These are phyloP conservation scores for Alternaria atra DNA, from an alignment of 2,329 filamentous ascomycete species.

Conservation along the genomic window DNA sequence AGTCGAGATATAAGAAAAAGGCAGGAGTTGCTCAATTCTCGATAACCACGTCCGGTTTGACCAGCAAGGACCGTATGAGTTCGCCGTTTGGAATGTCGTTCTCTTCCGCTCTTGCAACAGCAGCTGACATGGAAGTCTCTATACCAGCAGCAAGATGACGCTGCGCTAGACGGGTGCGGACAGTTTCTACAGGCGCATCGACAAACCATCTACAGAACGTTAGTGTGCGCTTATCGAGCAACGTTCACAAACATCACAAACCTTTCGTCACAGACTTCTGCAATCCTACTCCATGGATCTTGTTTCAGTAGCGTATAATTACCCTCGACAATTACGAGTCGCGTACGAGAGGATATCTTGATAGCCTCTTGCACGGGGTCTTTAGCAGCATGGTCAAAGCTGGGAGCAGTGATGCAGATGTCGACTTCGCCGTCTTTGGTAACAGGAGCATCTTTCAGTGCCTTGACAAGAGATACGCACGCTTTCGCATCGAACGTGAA, in stretches of 20 bases:
- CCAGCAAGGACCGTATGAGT: constrained; percentile 31
- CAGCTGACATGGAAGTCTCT: constrained; percentile 30
- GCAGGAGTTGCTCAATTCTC: constrained; percentile 19
- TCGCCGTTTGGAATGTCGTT: constrained; percentile 39
- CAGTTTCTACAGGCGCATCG: constrained; percentile 27
- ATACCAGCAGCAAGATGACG: constrained; percentile 37
- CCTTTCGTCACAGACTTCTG: constrained; percentile 28
- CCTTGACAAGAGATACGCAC: constrained; percentile 28
- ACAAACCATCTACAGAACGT: constrained; percentile 34
- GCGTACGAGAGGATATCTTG: constrained; percentile 30
- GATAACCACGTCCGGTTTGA: constrained; percentile 30
- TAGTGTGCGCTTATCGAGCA: neutral
- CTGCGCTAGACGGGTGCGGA: constrained; percentile 28
- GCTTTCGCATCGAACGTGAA: constrained; percentile 38
- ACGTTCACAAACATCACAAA: constrained; percentile 7
- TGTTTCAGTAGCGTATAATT: constrained; percentile 39
- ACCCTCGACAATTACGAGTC: constrained; percentile 36
- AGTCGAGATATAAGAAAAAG: neutral
- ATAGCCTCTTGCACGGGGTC: constrained; percentile 32
- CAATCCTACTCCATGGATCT: constrained; percentile 29
- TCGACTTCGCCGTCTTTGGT: constrained; percentile 27
- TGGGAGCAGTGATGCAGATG: constrained; percentile 26
- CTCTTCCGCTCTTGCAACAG: constrained; percentile 32
- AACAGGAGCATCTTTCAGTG: constrained; percentile 26
- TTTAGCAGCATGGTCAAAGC: constrained; percentile 38